These are phyloP conservation scores for Suillus tomentosus DNA, from an alignment of 768 basidiomycete genomes.

Conservation along the genomic window DNA sequence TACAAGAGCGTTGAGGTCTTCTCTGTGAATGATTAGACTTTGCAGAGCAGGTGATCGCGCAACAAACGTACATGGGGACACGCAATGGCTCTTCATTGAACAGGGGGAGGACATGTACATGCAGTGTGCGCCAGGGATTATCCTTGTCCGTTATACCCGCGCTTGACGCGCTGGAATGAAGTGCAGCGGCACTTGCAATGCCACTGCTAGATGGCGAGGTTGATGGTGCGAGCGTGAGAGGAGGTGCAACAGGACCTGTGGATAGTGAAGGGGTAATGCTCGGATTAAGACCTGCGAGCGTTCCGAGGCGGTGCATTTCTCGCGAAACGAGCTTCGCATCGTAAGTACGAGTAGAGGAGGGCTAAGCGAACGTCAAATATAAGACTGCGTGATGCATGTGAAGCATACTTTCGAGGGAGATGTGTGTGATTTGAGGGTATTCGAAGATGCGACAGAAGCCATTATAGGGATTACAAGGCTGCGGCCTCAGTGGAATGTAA, in stretches of 20 bases:
- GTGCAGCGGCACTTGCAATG: conserved; percentile 22
- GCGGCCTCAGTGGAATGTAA: conserved; percentile 41
- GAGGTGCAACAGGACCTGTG: conserved; percentile 49
- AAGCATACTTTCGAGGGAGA: conserved; percentile 37
- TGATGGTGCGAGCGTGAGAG: conserved; percentile 44
- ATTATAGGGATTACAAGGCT: conserved; percentile 23
- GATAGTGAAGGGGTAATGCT: conserved; percentile 38
- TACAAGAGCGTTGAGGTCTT: conserved; percentile 85
- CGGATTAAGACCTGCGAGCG: conserved; percentile 56
- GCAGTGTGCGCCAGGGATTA: conserved; percentile 78
- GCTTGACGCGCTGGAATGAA: conserved; percentile 36
- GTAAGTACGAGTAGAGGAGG: conserved; percentile 70
- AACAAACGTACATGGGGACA: conserved; percentile 68
- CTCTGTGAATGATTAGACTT: conserved; percentile 46
- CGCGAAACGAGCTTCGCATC: conserved; percentile 79
- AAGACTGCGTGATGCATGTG: conserved; percentile 11
- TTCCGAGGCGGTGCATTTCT: conserved; percentile 84
- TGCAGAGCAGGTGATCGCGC: neutral
- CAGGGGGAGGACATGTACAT: conserved; percentile 85
- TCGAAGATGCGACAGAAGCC: conserved; percentile 31
- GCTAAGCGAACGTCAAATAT: conserved; percentile 30
- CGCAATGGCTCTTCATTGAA: conserved; percentile 90
- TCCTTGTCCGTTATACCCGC: conserved; percentile 48
- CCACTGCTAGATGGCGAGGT: conserved; percentile 40
- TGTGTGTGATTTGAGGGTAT: conserved; percentile 30